Evolutionary conservation across 306 rosid genomes (phyloP).

Genomic region (Cucurbita maxima): DNA sequence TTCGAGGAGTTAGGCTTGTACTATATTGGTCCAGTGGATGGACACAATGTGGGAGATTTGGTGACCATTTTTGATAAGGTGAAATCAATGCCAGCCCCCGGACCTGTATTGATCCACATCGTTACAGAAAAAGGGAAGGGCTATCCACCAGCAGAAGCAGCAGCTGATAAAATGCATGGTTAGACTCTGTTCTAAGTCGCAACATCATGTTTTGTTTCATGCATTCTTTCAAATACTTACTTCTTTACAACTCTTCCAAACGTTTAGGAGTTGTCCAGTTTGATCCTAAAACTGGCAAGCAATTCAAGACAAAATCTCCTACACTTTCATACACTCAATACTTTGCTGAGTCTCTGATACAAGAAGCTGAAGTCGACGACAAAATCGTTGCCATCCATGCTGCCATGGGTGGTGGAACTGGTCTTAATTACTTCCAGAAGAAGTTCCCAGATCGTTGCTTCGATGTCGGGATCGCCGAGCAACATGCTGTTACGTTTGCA

Average conservation of each 20-base stretch:
- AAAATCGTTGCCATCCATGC: conserved; percentile 85
- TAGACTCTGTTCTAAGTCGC: conserved; percentile 3
- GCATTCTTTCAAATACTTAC: neutral
- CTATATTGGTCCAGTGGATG: conserved; percentile 81
- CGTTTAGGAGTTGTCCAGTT: conserved; percentile 71
- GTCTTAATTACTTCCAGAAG: conserved; percentile 78
- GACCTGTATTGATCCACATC: conserved; percentile 80
- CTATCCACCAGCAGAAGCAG: conserved; percentile 77
- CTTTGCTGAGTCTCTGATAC: conserved; percentile 72
- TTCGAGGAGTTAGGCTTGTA: conserved; percentile 76
- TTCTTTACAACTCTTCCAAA: neutral
- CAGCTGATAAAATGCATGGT: conserved; percentile 88
- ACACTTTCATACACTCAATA: conserved; percentile 70
- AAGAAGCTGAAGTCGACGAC: conserved; percentile 68
- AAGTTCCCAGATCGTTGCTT: conserved; percentile 76
- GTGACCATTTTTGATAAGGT: conserved; percentile 52
- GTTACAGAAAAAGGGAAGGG: conserved; percentile 94
- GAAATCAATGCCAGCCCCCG: conserved; percentile 51
- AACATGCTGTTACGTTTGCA: conserved; percentile 88
- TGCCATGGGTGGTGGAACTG: conserved; percentile 96
- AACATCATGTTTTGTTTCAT: neutral
- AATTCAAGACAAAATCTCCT: conserved; percentile 46
- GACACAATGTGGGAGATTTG: conserved; percentile 57
- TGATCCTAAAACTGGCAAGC: conserved; percentile 73
- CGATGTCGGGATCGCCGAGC: conserved; percentile 91